A percentile compares a stretch with the other conserved stretches of the same genome.
Evolutionary conservation across 495 filamentous ascomycete species (phyloP).

Genomic region (Bathelium albidoporum): DNA sequence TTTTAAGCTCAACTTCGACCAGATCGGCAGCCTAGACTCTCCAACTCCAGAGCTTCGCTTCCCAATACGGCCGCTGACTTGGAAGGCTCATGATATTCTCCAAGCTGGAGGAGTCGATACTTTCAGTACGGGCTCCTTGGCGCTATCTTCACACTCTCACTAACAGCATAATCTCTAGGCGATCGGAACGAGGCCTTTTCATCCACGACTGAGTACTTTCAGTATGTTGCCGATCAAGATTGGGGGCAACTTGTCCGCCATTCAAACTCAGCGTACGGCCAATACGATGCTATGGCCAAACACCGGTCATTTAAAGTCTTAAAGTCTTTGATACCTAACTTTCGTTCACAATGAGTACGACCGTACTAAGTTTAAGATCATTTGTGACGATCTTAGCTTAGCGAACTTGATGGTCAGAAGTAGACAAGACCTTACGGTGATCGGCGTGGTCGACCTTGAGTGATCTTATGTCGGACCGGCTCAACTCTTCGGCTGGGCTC

Average conservation of each 20-base stretch:
- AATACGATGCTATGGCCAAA: constrained; percentile 14
- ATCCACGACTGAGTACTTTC: constrained; percentile 15
- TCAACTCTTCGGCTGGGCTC: constrained; percentile 18
- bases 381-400: constrained; percentile 29
- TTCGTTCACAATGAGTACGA: constrained; percentile 14
- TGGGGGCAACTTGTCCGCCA: constrained; percentile 13
- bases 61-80: constrained; percentile 26
- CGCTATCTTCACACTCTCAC: neutral
- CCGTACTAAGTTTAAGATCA: constrained; percentile 24
- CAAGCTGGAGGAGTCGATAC: constrained; percentile 31
- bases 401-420: constrained; percentile 30
- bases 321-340: constrained; percentile 10
- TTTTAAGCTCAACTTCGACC: constrained; percentile 24
- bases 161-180: neutral
- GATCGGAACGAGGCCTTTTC: neutral
- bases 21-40: constrained; percentile 19
- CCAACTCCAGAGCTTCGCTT: constrained; percentile 12
- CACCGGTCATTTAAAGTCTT: constrained; percentile 10
- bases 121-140: constrained; percentile 21
- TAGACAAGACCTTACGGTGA: constrained; percentile 12
- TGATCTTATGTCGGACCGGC: constrained; percentile 20
- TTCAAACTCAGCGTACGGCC: constrained; percentile 16
- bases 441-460: constrained; percentile 21
- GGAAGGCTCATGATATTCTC: constrained; percentile 28
- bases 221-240: constrained; percentile 15